Conservation (phyloP, 768 basidiomycete species). For the Mycena floridula region DNA sequence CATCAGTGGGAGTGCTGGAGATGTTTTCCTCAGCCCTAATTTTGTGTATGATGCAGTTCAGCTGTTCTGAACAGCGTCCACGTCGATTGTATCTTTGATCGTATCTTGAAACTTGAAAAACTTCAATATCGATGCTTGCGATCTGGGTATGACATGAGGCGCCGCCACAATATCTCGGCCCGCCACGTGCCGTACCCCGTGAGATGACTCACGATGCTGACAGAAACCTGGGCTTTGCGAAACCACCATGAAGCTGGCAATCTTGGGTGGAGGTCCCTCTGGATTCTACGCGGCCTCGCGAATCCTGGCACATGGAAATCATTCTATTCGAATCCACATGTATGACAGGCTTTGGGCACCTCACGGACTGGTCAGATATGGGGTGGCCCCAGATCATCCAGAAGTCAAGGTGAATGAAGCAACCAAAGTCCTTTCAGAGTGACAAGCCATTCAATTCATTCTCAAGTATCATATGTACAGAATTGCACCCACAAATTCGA, state of each 20-base stretch:
- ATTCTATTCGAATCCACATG: conserved; percentile 60
- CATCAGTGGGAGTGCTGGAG: conserved; percentile 28
- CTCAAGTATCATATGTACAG: conserved; percentile 35
- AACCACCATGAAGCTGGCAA: conserved; percentile 72
- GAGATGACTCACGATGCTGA: too few relatives aligned
- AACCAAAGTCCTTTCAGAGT: conserved; percentile 3
- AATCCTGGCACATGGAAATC: conserved; percentile 59
- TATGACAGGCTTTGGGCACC: conserved; percentile 93
- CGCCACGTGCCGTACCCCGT: too few relatives aligned
- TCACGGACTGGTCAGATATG: conserved; percentile 91
- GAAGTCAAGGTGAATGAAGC: conserved; percentile 78
- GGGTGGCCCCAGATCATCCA: conserved; percentile 97
- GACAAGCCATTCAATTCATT: conserved; percentile 3
- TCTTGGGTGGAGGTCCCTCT: conserved; percentile 94
- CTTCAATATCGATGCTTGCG: too few relatives aligned
- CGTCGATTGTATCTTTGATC: too few relatives aligned
- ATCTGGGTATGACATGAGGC: too few relatives aligned
- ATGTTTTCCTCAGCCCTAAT: conserved; percentile 20
- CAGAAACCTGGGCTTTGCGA: too few relatives aligned
- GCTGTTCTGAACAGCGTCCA: too few relatives aligned
- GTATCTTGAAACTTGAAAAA: too few relatives aligned
- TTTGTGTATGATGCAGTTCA: too few relatives aligned
- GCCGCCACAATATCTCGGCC: too few relatives aligned
- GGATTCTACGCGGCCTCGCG: conserved; percentile 92
- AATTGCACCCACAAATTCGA: conserved; percentile 98